Evolutionary conservation across 768 basidiomycete genomes (phyloP), one percentile per base, ranked within the genome.

Genomic region (Imleria badia): DNA sequence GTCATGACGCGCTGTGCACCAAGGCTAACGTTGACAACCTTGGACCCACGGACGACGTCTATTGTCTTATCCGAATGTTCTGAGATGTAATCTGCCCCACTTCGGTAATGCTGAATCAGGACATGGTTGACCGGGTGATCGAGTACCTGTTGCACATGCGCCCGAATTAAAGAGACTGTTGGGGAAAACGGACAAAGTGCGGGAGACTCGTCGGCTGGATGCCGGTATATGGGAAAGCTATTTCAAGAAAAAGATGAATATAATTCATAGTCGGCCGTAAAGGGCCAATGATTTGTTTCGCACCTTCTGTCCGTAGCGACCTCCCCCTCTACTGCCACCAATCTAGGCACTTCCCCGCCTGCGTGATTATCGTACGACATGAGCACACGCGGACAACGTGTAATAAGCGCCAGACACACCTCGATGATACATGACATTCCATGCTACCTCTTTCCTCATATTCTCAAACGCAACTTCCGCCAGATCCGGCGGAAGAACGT

Each of bases 21-120:
- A 14, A 92, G 75, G 62, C 86, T 89, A 57, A 92, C 85, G 55
- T 93, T 93, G 55, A 89, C 87, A 58, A 92, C 86, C 50, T 76
- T 83, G 8, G 89, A 87, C 31, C 83, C 85, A 14, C 78, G 81
- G 5, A 86, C 82, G 59, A 93, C 81, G 66, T 93, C 91, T 60
- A 92, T 80, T 6, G 90, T 93, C 72, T 93, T 93, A 70, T 93
- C 90, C 1, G 87, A 88, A 68, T 93, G 90, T 61, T 91, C 89
- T 0, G 89, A 91, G 58, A 92, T 92, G 70, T 86, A 88, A 69
- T 92, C 91, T 29, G 80, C 81, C 6, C 90, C 91, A 13, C 78
- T 79, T 52, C 90, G 87, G 66, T 92, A 92, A 65, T 82, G 78
- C 63, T 92, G 91, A 46, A 92, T 89, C 30, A 93, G 79, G 45